Evolutionary conservation across 805 yeast genomes (phyloP).

Genomic region (Wickerhamomyces queroliae): DNA sequence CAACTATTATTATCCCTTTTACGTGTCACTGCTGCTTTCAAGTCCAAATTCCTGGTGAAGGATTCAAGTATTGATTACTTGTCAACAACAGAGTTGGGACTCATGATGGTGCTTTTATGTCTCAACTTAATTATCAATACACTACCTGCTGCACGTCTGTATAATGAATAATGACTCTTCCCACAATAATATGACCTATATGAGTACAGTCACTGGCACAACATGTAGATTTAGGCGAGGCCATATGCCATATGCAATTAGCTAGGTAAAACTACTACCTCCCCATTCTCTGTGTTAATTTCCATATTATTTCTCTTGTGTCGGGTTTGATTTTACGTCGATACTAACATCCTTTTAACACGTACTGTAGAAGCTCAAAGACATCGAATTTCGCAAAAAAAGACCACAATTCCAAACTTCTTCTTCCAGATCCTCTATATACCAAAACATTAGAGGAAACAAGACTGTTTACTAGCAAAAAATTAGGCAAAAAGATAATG

Average conservation of each 20-base stretch:
- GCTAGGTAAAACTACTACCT: too few relatives aligned
- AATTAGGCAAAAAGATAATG: slow-evolving; percentile 5
- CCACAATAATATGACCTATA: neutral
- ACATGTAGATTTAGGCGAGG: too few relatives aligned
- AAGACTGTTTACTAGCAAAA: too few relatives aligned
- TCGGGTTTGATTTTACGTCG: too few relatives aligned
- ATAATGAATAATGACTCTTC: neutral
- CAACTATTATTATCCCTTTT: slow-evolving; percentile 1
- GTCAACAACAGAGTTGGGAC: slow-evolving; percentile 1
- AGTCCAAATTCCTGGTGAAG: neutral
- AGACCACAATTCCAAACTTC: too few relatives aligned
- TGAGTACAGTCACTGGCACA: neutral
- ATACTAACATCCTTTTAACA: too few relatives aligned
- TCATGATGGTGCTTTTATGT: slow-evolving; percentile 2
- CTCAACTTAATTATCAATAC: slow-evolving; percentile 1
- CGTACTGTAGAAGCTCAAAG: too few relatives aligned
- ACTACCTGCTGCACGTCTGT: neutral
- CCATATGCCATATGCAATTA: too few relatives aligned
- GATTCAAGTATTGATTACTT: neutral
- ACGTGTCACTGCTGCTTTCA: slow-evolving; percentile 1
- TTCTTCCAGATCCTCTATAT: too few relatives aligned
- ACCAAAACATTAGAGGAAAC: neutral
- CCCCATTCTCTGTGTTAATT: too few relatives aligned
- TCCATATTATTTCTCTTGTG: too few relatives aligned
- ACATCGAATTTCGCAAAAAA: too few relatives aligned